phyloP scores from a whole-genome alignment of 1,284 basidiomycete genomes.

The Porogramme epimiltina region DNA sequence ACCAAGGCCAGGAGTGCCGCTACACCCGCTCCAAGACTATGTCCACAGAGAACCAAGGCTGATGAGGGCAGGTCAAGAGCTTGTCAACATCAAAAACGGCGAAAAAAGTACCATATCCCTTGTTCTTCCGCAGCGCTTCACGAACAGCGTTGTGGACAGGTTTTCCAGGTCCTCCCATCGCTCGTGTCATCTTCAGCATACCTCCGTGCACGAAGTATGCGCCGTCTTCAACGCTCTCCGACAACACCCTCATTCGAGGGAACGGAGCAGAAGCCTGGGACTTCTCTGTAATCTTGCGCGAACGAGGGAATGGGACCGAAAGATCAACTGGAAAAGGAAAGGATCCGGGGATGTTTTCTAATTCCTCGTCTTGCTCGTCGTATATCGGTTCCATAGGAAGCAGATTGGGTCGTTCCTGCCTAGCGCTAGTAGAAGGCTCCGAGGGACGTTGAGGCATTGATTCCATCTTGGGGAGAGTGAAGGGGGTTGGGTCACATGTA shows the following conservation, averaged over 20 bases:
- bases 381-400: not conserved
- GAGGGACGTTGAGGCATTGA: not conserved
- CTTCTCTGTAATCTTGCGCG: constrained; percentile 8
- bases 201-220: constrained; percentile 73
- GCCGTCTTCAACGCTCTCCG: constrained; percentile 25
- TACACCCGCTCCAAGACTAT: constrained; percentile 88
- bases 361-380: constrained; percentile 27
- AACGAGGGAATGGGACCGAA: constrained; percentile 25
- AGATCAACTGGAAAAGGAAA: constrained; percentile 34
- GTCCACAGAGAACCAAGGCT: constrained; percentile 81
- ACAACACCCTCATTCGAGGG: constrained; percentile 4
- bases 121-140: constrained; percentile 67
- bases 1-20: constrained; percentile 77
- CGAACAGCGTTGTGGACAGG: constrained; percentile 78
- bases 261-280: constrained; percentile 5
- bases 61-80: constrained; percentile 5
- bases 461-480: constrained; percentile 42
- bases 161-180: constrained; percentile 76
- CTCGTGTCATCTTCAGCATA: constrained; percentile 76
- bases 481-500: constrained; percentile 73
- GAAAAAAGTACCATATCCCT: constrained; percentile 58
- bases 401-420: constrained; percentile 25
- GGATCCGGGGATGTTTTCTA: constrained; percentile 33
- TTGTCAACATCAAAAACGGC: not conserved
- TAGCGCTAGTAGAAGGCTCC: not conserved